Base-by-base conservation (phyloP, 805 yeast species). In the Teunomyces funiuensis region DNA sequence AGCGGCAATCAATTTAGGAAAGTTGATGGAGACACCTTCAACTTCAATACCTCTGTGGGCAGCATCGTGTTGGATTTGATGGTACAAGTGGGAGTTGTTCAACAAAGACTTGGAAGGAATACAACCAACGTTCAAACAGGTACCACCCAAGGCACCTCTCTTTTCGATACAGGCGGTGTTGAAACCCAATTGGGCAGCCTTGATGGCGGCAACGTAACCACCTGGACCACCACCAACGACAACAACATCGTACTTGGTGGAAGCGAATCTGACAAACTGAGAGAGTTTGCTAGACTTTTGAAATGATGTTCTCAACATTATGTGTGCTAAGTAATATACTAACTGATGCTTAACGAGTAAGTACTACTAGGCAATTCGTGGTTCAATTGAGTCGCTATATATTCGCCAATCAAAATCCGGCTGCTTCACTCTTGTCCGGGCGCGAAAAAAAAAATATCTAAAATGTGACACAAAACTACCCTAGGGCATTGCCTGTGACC, bases 221-320 rank as follows among this genome's bases (percentile, higher is more conserved):
- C 98, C 99, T 54, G 99, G 99, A 45, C 99, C 99, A 57, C 97
- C 98, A 54, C 99, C 99, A 60, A 93, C 85, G 55, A 93, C 88
- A 41, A 91, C 95, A 41, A 93, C 80, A 60, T 93, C 98, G 63
- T 88, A 93, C 51, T 70, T 66, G 46, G 74, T 62, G 22, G 74
- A 69, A 45, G 63, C 65, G 53, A 52, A 63, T 60, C 76, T 63
- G 51, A 65, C 60, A 47, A 69, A 68, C 47, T 66, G 69, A 55
- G 49, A 33, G 53, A 50, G 49, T 47, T 52, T 16, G 42, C 33
- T 36, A 36, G 37, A 22, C 36, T 44, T 22, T 37, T 31, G 27
- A 40, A 40, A 41, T 18, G 51, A 41, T 39, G 42, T 34, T 49
- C 53, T 49, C 51, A 49, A 47, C 52, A 49, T 49, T 27, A 16